These are phyloP conservation scores for Zygnema cylindricum DNA, from an alignment of 139 green algal genomes.

Conservation along the genomic window DNA sequence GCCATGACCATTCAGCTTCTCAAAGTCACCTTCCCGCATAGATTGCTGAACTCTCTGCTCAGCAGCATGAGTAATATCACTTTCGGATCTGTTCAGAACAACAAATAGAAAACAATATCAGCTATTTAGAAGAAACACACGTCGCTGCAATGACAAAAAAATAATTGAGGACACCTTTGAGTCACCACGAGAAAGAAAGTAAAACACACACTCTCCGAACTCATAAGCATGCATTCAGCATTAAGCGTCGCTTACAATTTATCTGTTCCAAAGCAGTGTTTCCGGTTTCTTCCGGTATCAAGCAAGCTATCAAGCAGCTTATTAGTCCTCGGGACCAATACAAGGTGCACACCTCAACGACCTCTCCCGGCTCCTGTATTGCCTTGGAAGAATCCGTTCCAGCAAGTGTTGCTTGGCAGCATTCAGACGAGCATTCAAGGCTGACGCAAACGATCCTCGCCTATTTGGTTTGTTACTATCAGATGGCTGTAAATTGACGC, in stretches of 20 bases:
- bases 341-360: neutral
- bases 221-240: neutral
- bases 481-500: too few species aligned
- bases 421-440: neutral
- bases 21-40: slow-evolving; percentile 52
- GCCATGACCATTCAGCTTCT: slow-evolving; percentile 44
- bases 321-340: too few species aligned
- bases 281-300: neutral
- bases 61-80: slow-evolving; percentile 9
- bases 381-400: neutral
- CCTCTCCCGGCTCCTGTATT: neutral
- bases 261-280: neutral
- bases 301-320: too few species aligned
- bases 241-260: neutral
- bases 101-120: neutral
- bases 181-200: neutral
- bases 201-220: neutral
- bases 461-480: neutral
- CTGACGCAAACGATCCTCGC: neutral
- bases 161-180: too few species aligned
- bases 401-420: neutral
- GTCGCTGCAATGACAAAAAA: too few species aligned
- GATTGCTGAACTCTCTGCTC: slow-evolving; percentile 58
- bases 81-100: neutral
- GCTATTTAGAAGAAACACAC: too few species aligned